Evolutionary conservation across 139 green algal species (phyloP), one percentile per base, ranked within the genome.

Genomic region (Limnomonas spitsbergensis): DNA sequence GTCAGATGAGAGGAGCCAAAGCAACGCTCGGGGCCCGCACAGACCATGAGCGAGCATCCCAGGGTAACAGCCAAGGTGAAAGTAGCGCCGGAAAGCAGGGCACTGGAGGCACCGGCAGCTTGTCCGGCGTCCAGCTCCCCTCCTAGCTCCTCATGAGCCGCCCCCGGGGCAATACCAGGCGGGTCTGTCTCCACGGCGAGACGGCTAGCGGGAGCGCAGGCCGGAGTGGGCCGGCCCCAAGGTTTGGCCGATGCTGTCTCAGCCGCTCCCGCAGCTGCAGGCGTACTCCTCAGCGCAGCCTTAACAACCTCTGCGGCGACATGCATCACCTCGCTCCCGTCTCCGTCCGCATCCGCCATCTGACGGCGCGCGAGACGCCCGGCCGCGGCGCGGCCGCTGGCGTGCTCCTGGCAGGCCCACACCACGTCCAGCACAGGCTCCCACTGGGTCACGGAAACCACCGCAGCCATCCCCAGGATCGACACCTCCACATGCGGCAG

Each of bases 371-470:
- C 47, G 14, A 61, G 47, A 20, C 14, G 47, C 47, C 47, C 14
- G 47, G 47, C 47, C 47, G 14, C 47, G 14, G 47, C 47, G n/a
- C 56, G 9, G 56, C 56, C 56, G 6, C 14, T 70, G 29, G 56
- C 56, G 29, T 70, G 29, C 56, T 70, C 14, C 29, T 70, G 9
- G 56, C 7, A 36, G 4, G 7, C 14, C 56, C 24, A 24, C n/a
- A 70, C n/a, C 14, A 24, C 7, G 56, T 70, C 24, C 4, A 70
- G 56, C n/a, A 70, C 14, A 32, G 56, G 56, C 27, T 70, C 14
- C 56, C 56, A 70, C 56, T 70, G 56, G 4, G 56, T 70, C 7
- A 20, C 56, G n/a, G 47, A 61, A 14, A 61, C 47, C 14, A 61
- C 20, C 14, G 47, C 20, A 61, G 20, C 47, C 14, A 61, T 61